phyloP scores from a whole-genome alignment of 1,139 yeast species.

The Fermentozyma sake region DNA sequence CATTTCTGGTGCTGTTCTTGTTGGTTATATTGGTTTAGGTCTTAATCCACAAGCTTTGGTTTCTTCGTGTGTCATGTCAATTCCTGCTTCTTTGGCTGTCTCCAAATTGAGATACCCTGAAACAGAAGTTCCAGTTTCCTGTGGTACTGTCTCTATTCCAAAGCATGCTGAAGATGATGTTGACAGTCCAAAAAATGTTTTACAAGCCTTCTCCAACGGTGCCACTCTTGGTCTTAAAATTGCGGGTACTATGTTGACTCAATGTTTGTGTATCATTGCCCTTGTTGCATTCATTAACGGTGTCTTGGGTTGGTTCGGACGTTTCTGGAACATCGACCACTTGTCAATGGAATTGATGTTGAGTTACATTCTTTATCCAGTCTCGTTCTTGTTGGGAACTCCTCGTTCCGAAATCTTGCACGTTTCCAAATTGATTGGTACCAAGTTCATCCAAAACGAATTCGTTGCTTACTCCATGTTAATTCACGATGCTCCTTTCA shows the following conservation, averaged over 20 bases:
- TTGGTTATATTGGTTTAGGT: conserved; percentile 62
- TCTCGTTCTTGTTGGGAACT: conserved; percentile 58
- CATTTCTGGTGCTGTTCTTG: conserved; percentile 63
- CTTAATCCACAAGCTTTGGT: conserved; percentile 62
- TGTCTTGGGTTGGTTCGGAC: conserved; percentile 59
- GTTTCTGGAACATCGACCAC: conserved; percentile 53
- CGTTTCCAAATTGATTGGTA: conserved; percentile 52
- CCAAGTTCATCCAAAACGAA: conserved; percentile 61
- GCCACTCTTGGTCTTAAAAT: conserved; percentile 57
- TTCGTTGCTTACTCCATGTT: conserved; percentile 53
- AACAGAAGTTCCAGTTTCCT: conserved; percentile 51
- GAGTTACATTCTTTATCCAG: conserved; percentile 58
- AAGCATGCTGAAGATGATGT: conserved; percentile 26
- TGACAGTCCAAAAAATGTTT: conserved; percentile 49
- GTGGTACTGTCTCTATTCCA: conserved; percentile 33
- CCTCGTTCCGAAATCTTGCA: conserved; percentile 53
- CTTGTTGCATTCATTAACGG: conserved; percentile 58
- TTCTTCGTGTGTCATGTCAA: conserved; percentile 67
- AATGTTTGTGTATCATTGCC: conserved; percentile 61
- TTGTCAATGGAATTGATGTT: conserved; percentile 55
- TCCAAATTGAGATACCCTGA: conserved; percentile 63
- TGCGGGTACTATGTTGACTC: conserved; percentile 59
- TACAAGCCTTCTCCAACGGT: conserved; percentile 63
- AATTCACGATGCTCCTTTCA: conserved; percentile 42
- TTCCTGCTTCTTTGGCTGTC: conserved; percentile 63